Conservation (phyloP, 768 basidiomycete species). For the Mycena metata region DNA sequence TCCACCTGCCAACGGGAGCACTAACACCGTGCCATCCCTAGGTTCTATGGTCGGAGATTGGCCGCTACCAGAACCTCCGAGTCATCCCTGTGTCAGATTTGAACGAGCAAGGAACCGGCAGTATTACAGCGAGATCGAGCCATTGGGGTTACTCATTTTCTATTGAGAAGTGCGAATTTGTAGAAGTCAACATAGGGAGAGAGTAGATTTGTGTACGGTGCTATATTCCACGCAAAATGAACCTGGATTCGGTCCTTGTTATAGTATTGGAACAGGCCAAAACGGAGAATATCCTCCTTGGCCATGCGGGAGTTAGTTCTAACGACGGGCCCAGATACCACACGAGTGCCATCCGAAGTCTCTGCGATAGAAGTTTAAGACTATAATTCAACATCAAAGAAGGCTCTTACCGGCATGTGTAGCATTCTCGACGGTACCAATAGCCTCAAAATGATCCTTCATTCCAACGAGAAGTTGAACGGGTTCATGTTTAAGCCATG, state of each 20-base stretch:
- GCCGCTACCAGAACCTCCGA: too few relatives aligned
- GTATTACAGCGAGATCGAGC: neutral
- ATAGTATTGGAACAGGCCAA: constrained; percentile 19
- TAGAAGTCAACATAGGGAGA: neutral
- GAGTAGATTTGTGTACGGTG: neutral
- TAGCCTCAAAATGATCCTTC: constrained; percentile 5
- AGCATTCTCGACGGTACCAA: constrained; percentile 38
- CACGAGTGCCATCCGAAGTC: neutral
- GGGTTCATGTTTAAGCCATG: neutral
- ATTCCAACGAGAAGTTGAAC: constrained; percentile 19
- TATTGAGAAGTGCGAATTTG: constrained; percentile 35
- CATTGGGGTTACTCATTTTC: constrained; percentile 32
- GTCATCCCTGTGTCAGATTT: constrained; percentile 12
- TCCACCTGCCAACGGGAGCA: too few relatives aligned
- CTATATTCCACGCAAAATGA: neutral
- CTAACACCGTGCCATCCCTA: too few relatives aligned
- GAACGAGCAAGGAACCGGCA: constrained; percentile 34
- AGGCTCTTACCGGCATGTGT: neutral
- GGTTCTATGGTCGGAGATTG: too few relatives aligned
- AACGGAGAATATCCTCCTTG: constrained; percentile 1
- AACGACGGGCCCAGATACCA: neutral
- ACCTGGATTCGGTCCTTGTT: constrained; percentile 8
- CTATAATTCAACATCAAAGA: neutral
- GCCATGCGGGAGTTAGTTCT: neutral
- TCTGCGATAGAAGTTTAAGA: neutral